A percentile compares a stretch with the other conserved stretches of the same genome.
Conservation (phyloP, 2,329 filamentous ascomycete species). For the Gaeumannomyces tritici region DNA sequence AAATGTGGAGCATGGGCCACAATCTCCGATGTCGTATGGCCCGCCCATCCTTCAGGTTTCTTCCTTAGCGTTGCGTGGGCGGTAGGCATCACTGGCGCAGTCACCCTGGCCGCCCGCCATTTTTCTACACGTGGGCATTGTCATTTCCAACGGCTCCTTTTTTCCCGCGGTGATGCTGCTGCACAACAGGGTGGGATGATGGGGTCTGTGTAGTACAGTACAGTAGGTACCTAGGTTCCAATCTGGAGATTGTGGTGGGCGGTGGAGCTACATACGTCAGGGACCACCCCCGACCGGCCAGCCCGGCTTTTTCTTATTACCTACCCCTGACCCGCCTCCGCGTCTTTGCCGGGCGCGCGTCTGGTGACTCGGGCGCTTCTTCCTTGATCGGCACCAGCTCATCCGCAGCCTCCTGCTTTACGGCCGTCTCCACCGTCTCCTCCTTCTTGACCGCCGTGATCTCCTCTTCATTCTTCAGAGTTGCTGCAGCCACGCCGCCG, state of each 20-base stretch:
- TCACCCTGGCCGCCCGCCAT: not conserved
- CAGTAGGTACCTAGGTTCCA: too few species aligned
- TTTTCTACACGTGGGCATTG: not conserved
- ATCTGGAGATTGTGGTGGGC: too few species aligned
- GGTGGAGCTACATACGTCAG: too few species aligned
- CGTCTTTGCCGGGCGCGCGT: not conserved
- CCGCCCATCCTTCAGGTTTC: too few species aligned
- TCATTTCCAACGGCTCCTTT: too few species aligned
- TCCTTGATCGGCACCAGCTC: constrained; percentile 1
- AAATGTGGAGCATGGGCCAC: not conserved
- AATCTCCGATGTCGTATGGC: not conserved
- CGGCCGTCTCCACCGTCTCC: constrained; percentile 11
- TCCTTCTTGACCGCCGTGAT: constrained; percentile 15
- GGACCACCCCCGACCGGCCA: too few species aligned
- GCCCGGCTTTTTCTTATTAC: not conserved
- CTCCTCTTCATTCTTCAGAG: constrained; percentile 16
- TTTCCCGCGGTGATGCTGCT: too few species aligned
- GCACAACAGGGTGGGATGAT: too few species aligned
- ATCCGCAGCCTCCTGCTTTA: constrained; percentile 14
- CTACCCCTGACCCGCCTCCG: not conserved
- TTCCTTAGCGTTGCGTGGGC: too few species aligned
- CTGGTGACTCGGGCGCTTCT: not conserved
- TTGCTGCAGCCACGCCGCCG: constrained; percentile 6
- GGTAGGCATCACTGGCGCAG: not conserved
- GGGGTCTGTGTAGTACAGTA: too few species aligned